Base-by-base conservation (phyloP, 1,139 yeast genomes). In the Candida frijolesensis region DNA sequence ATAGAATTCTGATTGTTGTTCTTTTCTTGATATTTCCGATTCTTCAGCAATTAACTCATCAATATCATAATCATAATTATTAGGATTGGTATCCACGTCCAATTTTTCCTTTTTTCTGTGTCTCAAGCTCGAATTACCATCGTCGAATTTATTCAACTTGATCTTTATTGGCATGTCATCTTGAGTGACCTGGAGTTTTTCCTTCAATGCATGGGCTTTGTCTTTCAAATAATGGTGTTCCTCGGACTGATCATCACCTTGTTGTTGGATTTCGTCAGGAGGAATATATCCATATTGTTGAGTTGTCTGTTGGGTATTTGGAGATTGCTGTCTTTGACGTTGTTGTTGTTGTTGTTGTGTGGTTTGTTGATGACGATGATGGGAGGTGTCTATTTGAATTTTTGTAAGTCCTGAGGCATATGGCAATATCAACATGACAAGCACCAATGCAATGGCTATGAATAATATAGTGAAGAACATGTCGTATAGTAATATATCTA, bases 141-240 rank as follows among this genome's bases (percentile, higher is more conserved):
- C 60, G 14, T 54, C 57, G 5, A 57, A 58, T 43, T 60, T 61
- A 46, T 63, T 66, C 52, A 76, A 65, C 45, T 60, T 62, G 48
- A 73, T 65, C 51, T 67, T 67, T 39, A 76, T 53, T 0, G 81
- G 81, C 44, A 76, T 60, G 53, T 74, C 79, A 15, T 70, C 74
- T 5, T 67, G 56, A 3, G 78, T 73, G 29, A 75, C 63, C 33
- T 67, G 64, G 42, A 71, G 59, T 43, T 62, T 67, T 11, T 73
- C 69, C 42, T 67, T 66, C 39, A 71, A 52, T 14, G 65, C 72
- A n/a, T 66, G 54, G 9, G 70, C 62, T n/a, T 57, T 59, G 4
- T 66, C 64, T 38, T 54, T 58, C n/a, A 58, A 46, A 7, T 63
- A 48, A 14, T 46, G 43, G n/a, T 50, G 47, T 2, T 54, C 52